Base-by-base conservation (phyloP, 2,329 filamentous ascomycete genomes). In the Aspergillus sp. region DNA sequence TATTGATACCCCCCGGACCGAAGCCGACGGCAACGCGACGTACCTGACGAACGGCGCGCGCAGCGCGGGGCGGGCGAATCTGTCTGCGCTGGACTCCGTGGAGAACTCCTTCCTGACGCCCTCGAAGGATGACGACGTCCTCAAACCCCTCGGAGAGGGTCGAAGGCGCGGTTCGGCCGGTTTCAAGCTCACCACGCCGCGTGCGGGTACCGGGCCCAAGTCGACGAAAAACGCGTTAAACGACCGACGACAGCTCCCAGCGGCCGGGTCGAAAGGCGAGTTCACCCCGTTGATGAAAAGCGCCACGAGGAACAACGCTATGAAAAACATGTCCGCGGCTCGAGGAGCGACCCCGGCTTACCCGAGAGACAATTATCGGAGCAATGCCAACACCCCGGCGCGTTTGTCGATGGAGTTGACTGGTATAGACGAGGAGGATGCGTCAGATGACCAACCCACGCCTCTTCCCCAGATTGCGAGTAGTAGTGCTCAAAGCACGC, bases 271-370 rank as follows among this genome's bases (percentile, higher is more conserved):
- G 4, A 71, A 67, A 42, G 80, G 78, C 47, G 93, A 98, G 51
- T 98, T 98, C 58, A 98, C 91, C 0, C 91, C 93, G 0, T 67
- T 98, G 46, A 75, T 98, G 55, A 94, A 93, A 60, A 80, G 75
- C 47, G 53, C 71, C 66, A 69, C 88, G 69, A 67, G 86, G 67
- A 72, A 82, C 67, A 66, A 80, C 68, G 60, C 74, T 63, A 41
- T 72, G 55, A 59, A 61, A 45, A 55, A 64, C 55, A 44, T 75
- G 72, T 55, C 82, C 73, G 57, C 75, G 73, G 60, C 51, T 22
- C 49, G 81, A 77, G 58, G 68, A 60, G 48, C 51, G 27, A 94
- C 88, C 3, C 86, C 86, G 3, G 78, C 76, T 10, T 75, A 72
- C 31, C 55, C 79, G 40, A 74, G 70, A 52, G 64, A 69, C 12